Base-by-base conservation (phyloP, 169 alveolate genomes). In the Plasmodium ovale region DNA sequence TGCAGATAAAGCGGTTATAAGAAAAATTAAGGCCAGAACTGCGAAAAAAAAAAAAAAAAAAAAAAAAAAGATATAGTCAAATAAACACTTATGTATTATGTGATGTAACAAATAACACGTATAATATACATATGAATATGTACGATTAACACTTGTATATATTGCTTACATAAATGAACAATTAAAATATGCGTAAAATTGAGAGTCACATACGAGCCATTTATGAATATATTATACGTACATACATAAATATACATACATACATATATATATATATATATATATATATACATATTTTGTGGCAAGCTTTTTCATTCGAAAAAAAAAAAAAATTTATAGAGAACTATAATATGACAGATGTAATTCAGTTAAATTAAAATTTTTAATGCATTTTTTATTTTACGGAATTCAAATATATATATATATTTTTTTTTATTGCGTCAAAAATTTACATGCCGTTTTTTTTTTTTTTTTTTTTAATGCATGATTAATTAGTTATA, bases 1-100 rank as follows among this genome's bases (percentile, higher is more conserved):
- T 72, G 87, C 87, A 72, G 35, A 62, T n/a, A 39, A 49, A 56
- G 59, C 44, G 87, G 72, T 72, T 54, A 56, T 33, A 62, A 58
- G 60, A 59, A 59, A 72, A 56, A 62, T n/a, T 39, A 51, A 42
- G 56, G 71, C n/a, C n/a, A n/a, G 60, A 14, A 14, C 51, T 72
- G 39, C 58, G 42, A 72, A 54, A 72, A 72, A 72, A n/a, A 53
- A 72, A 62, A 62, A 62, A 29, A 27, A 29, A 23, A 39, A 21
- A 44, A 16, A 29, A 27, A 16, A n/a, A 16, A 56, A n/a, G n/a
- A n/a, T n/a, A n/a, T n/a, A n/a, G n/a, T n/a, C n/a, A n/a, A n/a
- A n/a, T n/a, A n/a, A n/a, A n/a, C n/a, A n/a, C n/a, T n/a, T n/a
- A n/a, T n/a, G n/a, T n/a, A n/a, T n/a, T n/a, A n/a, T n/a, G n/a